A percentile compares a stretch with the other conserved stretches of the same genome.
phyloP scores from a whole-genome alignment of 495 filamentous ascomycete genomes.

The Lentithecium fluviatile region DNA sequence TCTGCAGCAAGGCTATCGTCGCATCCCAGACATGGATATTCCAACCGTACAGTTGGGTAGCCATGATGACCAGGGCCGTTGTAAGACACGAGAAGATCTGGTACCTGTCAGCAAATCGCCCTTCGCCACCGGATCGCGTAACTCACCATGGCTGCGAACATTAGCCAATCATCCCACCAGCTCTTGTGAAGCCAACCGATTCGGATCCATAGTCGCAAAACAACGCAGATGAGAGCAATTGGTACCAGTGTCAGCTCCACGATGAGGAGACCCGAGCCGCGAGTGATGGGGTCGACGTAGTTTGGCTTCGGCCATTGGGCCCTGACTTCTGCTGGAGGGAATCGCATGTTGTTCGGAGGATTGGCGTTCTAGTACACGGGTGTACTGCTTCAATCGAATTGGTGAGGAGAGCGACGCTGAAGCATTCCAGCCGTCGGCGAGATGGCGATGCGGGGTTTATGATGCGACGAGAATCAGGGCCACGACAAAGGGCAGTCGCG shows the following conservation, averaged over 20 bases:
- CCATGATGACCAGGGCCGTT: slow-evolving; percentile 32
- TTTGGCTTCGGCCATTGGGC: slow-evolving; percentile 31
- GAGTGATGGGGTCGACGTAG: slow-evolving; percentile 31
- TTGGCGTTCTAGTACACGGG: neutral
- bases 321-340: slow-evolving; percentile 29
- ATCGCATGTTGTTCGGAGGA: slow-evolving; percentile 20
- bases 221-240: slow-evolving; percentile 27
- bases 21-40: slow-evolving; percentile 37
- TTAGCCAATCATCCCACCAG: slow-evolving; percentile 37
- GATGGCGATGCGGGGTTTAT: too few relatives aligned
- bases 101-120: slow-evolving; percentile 1
- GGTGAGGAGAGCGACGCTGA: slow-evolving; percentile 3
- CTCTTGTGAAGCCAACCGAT: slow-evolving; percentile 25
- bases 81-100: slow-evolving; percentile 33
- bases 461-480: too few relatives aligned
- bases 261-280: slow-evolving; percentile 30
- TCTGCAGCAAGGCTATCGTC: slow-evolving; percentile 13
- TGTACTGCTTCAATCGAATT: slow-evolving; percentile 5
- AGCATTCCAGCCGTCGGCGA: slow-evolving; percentile 10
- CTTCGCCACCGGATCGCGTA: neutral
- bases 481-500: too few relatives aligned
- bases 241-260: slow-evolving; percentile 31
- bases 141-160: slow-evolving; percentile 32
- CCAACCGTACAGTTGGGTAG: slow-evolving; percentile 35
- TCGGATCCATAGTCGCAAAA: slow-evolving; percentile 30